These are phyloP conservation scores for Starmerella sp. DNA, from an alignment of 805 yeast species.

Conservation along the genomic window DNA sequence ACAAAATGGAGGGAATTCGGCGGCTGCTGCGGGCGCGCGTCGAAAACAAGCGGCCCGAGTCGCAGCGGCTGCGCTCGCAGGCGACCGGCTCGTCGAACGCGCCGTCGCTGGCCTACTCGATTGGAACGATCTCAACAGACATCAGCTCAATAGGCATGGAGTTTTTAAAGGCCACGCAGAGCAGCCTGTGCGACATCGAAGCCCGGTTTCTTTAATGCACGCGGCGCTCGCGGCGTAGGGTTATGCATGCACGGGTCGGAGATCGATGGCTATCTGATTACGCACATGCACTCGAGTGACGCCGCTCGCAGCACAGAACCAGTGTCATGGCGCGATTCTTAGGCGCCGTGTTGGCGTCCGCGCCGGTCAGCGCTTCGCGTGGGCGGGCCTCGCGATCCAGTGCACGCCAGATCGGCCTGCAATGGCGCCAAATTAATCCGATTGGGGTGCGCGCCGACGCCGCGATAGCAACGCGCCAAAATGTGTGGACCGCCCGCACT, in stretches of 20 bases:
- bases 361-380: no score
- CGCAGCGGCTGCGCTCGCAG: neutral
- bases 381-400: no score
- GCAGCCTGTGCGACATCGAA: constrained; percentile 1
- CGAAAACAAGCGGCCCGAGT: neutral
- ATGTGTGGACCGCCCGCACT: no score
- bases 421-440: no score
- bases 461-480: no score
- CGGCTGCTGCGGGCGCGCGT: neutral
- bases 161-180: neutral
- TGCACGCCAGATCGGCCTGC: no score
- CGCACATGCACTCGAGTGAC: neutral
- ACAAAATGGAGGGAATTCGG: neutral
- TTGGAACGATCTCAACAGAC: neutral
- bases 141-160: neutral
- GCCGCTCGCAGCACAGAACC: neutral
- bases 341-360: no score
- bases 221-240: neutral
- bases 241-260: neutral
- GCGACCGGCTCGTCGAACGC: neutral
- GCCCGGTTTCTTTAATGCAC: neutral
- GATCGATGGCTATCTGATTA: neutral
- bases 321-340: neutral
- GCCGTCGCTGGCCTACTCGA: neutral
- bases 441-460: no score